A percentile compares a stretch with the other conserved stretches of the same genome.
These are phyloP conservation scores for Alloascoidea africana DNA, from an alignment of 805 yeast species.

Conservation along the genomic window DNA sequence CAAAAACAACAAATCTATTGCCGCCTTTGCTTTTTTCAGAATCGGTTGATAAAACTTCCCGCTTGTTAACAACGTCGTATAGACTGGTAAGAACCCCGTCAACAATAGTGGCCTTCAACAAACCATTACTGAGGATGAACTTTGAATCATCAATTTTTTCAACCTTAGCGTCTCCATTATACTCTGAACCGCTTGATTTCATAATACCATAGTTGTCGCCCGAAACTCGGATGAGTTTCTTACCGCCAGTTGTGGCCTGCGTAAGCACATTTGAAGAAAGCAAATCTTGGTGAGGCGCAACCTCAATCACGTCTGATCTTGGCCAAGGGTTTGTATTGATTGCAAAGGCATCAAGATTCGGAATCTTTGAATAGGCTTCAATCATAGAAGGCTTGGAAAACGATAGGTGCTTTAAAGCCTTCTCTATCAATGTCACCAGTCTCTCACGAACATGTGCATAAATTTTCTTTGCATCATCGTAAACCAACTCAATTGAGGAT, in stretches of 20 bases:
- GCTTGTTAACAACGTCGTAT: constrained; percentile 35
- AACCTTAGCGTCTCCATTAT: constrained; percentile 24
- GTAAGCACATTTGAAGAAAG: constrained; percentile 8
- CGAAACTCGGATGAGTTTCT: neutral
- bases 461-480: constrained; percentile 79
- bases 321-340: constrained; percentile 3
- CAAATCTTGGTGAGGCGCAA: constrained; percentile 3
- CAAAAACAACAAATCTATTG: constrained; percentile 67
- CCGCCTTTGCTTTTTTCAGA: constrained; percentile 51
- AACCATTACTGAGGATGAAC: constrained; percentile 43
- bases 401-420: constrained; percentile 32
- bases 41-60: constrained; percentile 60
- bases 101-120: constrained; percentile 40
- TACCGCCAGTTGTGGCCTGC: neutral
- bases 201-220: constrained; percentile 8
- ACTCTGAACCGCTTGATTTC: constrained; percentile 10
- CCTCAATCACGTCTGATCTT: constrained; percentile 2
- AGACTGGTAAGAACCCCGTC: constrained; percentile 54
- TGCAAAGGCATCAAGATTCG: neutral
- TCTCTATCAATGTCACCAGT: constrained; percentile 34
- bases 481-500: constrained; percentile 87
- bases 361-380: neutral
- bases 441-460: constrained; percentile 38
- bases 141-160: constrained; percentile 22
- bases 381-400: constrained; percentile 7